Percentiles rank a stretch among this genome's conserved stretches.
These are phyloP conservation scores for Fusarium coffeatum DNA, from an alignment of 2,329 filamentous ascomycete genomes.

Conservation along the genomic window DNA sequence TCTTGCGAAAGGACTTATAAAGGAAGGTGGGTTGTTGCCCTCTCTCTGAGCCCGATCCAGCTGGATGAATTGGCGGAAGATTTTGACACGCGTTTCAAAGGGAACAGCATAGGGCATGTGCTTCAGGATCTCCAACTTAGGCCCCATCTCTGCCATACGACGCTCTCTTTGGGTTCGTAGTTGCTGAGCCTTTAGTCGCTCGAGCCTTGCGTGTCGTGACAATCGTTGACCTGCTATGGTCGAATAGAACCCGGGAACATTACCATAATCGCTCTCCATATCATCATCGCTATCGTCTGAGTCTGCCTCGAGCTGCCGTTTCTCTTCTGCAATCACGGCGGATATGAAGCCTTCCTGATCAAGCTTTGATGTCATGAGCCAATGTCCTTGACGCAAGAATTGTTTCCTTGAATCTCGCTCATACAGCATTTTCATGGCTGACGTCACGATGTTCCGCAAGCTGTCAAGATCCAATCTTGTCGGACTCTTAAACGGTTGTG, in stretches of 20 bases:
- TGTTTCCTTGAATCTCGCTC: constrained; percentile 89
- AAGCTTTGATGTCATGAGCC: constrained; percentile 90
- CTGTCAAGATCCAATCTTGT: constrained; percentile 74
- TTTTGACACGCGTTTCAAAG: constrained; percentile 88
- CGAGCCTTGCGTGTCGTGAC: constrained; percentile 72
- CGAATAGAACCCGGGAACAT: constrained; percentile 44
- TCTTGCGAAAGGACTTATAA: constrained; percentile 56
- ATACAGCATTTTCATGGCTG: constrained; percentile 86
- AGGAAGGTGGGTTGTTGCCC: constrained; percentile 20
- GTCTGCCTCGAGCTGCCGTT: constrained; percentile 73
- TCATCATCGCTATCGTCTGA: constrained; percentile 54
- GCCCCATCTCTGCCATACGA: constrained; percentile 81
- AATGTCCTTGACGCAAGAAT: constrained; percentile 86
- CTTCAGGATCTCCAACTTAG: constrained; percentile 88
- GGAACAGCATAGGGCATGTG: constrained; percentile 98
- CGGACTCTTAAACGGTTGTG: background rate
- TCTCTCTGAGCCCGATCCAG: constrained; percentile 66
- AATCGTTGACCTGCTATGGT: constrained; percentile 66
- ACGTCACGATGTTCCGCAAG: constrained; percentile 82
- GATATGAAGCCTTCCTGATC: constrained; percentile 90
- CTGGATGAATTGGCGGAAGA: constrained; percentile 92
- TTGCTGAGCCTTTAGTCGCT: constrained; percentile 72
- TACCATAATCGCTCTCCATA: constrained; percentile 49
- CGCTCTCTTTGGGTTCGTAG: constrained; percentile 75
- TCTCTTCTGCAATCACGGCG: constrained; percentile 88